A percentile compares a stretch with the other conserved stretches of the same genome.
Evolutionary conservation across 139 green algal genomes (phyloP).

Genomic region (Limnomonas spitsbergensis): DNA sequence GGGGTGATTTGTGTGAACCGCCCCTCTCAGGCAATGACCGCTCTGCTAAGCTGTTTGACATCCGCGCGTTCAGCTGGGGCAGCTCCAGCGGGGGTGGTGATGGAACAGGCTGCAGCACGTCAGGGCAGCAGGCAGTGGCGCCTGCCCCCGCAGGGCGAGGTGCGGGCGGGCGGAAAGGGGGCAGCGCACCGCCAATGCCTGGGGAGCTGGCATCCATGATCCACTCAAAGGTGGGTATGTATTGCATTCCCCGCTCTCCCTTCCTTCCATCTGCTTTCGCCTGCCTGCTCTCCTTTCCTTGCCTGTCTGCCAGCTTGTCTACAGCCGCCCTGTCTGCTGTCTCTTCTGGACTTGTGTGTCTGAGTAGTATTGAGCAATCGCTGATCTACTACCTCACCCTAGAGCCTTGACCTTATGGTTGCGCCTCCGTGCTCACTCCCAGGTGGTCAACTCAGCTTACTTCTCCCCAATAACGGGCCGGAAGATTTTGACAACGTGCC

Average conservation of each 20-base stretch:
- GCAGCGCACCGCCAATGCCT: not conserved
- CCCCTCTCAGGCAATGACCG: slow-evolving; percentile 76
- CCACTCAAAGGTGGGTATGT: slow-evolving; percentile 38
- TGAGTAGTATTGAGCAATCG: too few relatives aligned
- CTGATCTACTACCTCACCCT: too few relatives aligned
- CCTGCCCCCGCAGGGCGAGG: not conserved
- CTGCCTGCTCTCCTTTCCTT: too few relatives aligned
- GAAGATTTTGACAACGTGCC: slow-evolving; percentile 85
- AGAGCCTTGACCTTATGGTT: too few relatives aligned
- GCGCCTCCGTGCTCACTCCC: too few relatives aligned
- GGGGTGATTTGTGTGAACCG: too few relatives aligned
- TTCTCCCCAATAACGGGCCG: slow-evolving; percentile 74
- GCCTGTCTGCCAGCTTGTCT: too few relatives aligned
- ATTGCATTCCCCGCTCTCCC: too few relatives aligned
- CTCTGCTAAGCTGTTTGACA: slow-evolving; percentile 62
- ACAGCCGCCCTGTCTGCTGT: too few relatives aligned
- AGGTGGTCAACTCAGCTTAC: slow-evolving; percentile 80
- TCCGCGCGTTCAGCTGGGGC: slow-evolving; percentile 49
- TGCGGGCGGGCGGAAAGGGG: not conserved
- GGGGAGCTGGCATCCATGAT: slow-evolving; percentile 33
- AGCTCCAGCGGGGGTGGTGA: not conserved
- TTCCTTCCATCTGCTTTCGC: too few relatives aligned
- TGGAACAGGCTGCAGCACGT: not conserved
- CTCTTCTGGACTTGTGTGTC: too few relatives aligned
- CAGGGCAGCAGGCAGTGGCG: not conserved